These are phyloP conservation scores for Apiospora sp. DNA, from an alignment of 2,329 filamentous ascomycete species.

Conservation along the genomic window DNA sequence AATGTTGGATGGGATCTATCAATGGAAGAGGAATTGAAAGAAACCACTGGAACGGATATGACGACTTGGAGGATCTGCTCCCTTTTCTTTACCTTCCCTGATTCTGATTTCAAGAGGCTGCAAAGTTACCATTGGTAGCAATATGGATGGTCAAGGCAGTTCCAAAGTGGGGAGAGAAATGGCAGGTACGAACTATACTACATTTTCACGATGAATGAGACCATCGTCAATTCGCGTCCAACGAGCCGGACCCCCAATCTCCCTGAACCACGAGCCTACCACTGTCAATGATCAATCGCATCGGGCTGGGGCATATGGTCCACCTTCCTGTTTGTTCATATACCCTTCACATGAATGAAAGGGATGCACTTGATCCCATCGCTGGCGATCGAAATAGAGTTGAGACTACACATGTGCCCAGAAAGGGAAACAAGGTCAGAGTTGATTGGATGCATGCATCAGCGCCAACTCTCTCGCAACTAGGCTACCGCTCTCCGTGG, in stretches of 20 bases:
- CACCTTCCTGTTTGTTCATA: not conserved
- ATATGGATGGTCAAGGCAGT: not conserved
- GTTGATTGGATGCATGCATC: constrained; percentile 20
- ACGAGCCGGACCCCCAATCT: not conserved
- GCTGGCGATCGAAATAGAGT: constrained; percentile 12
- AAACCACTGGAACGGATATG: not conserved
- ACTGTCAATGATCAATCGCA: not conserved
- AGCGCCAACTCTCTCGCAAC: not conserved
- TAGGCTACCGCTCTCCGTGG: not conserved
- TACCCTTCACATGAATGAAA: not conserved
- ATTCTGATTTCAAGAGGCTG: not conserved
- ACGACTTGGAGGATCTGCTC: not conserved
- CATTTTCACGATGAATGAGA: constrained; percentile 14
- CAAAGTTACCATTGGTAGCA: not conserved
- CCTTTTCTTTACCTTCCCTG: not conserved
- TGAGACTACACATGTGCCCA: constrained; percentile 19
- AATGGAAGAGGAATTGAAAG: not conserved
- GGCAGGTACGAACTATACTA: constrained; percentile 2
- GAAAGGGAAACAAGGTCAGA: constrained; percentile 9
- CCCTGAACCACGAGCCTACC: not conserved
- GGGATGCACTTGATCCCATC: not conserved
- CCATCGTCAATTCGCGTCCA: not conserved
- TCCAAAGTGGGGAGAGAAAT: not conserved
- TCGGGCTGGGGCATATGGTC: not conserved
- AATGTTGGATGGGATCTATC: too few relatives aligned